These are phyloP conservation scores for Ceratobasidium papillatum DNA, from an alignment of 1,284 basidiomycete species.

Conservation along the genomic window DNA sequence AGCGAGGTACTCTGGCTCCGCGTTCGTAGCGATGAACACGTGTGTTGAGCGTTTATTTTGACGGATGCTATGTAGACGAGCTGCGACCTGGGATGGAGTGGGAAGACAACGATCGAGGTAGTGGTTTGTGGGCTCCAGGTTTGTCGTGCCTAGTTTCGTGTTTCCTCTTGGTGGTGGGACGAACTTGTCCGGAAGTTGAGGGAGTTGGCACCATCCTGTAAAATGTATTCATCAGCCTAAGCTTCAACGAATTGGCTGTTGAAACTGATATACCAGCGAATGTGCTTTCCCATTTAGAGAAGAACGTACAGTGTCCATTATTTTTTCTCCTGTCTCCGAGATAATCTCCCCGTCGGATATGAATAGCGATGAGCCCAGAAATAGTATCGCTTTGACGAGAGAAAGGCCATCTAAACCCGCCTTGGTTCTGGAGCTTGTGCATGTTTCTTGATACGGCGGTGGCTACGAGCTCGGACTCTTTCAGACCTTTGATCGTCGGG, in stretches of 20 bases:
- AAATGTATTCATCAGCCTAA: slow-evolving; percentile 46
- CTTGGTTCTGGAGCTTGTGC: slow-evolving; percentile 16
- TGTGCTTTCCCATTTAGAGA: slow-evolving; percentile 38
- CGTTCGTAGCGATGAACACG: slow-evolving; percentile 68
- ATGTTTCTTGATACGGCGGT: slow-evolving; percentile 40
- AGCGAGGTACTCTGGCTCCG: slow-evolving; percentile 51
- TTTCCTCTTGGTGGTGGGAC: slow-evolving; percentile 47
- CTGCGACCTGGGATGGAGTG: slow-evolving; percentile 56
- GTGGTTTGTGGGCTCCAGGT: slow-evolving; percentile 47
- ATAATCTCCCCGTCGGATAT: slow-evolving; percentile 56
- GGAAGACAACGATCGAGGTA: slow-evolving; percentile 63
- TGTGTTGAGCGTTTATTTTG: slow-evolving; percentile 48
- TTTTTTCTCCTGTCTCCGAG: slow-evolving; percentile 27
- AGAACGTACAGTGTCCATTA: slow-evolving; percentile 17
- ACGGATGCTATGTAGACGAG: slow-evolving; percentile 54
- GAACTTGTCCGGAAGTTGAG: slow-evolving; percentile 55
- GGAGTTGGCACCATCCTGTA: slow-evolving; percentile 58
- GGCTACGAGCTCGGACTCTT: slow-evolving; percentile 41
- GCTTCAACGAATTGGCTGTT: neutral
- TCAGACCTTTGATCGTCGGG: slow-evolving; percentile 57
- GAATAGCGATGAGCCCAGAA: slow-evolving; percentile 49
- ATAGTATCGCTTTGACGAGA: neutral
- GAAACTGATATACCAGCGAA: slow-evolving; percentile 8
- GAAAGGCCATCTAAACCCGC: neutral
- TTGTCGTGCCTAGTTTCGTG: slow-evolving; percentile 43